Evolutionary conservation across 192 early-diverging fungal genomes (phyloP), one percentile per base, ranked within the genome.

Genomic region (Mortierella alpina): DNA sequence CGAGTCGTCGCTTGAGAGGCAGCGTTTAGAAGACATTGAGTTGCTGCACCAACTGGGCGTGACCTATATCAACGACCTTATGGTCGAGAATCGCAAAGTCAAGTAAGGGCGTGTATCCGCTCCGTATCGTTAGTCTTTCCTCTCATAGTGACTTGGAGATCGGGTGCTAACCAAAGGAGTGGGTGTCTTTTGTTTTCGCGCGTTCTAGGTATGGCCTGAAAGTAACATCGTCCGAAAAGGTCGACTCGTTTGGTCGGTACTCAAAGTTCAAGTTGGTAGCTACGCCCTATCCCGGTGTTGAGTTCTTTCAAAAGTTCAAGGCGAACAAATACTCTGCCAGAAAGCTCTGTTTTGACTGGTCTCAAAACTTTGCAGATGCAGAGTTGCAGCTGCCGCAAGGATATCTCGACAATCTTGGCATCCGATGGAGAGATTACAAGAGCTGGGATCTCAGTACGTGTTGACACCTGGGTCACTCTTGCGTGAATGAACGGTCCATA

Each of bases 61-160:
- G 23, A 66, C 80, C 17, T 74, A 82, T 23, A 82, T 82, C 55
- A 75, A 75, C 20, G 80, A 82, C 46, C 72, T 82, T 22, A 82
- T 82, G 80, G 80, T 82, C 0, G 80, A 82, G 63, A 82, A 82
- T 23, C 80, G 80, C 46, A 82, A 82, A 82, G 80, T 82, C 80
- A 82, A 82, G 80, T 82, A 82, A 50, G 77, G 42, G 6, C 11
- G 5, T 2, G 6, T 9, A 22, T 17, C 47, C 41, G 17, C 40
- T 15, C 17, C 46, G 4, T 5, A 10, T 13, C 17, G 61, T 4
- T 20, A 20, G 6, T 60, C 23, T 14, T 59, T 7, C 15, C 20
- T 20, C 1, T 58, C 58, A 59, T 17, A 18, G 56, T 20, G 7
- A 58, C 20, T 15, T 3, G 13, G 31, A 31, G 31, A 31, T 31